Conservation (phyloP, 1,284 basidiomycete genomes). For the Irpex rosettiformis region DNA sequence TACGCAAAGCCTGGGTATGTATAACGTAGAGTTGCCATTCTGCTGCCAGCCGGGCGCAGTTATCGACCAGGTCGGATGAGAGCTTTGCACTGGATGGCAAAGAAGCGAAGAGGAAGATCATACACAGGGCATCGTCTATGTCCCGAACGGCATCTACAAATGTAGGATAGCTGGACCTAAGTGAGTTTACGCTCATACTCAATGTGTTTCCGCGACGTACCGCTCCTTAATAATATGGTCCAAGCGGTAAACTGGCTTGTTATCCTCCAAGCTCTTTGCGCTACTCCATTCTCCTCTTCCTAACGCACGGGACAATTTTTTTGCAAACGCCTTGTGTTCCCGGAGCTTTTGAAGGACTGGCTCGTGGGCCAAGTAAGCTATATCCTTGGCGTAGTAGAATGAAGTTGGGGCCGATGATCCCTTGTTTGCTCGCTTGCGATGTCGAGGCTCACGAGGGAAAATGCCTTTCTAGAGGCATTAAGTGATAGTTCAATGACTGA, state of each 20-base stretch:
- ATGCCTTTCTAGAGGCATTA: slow-evolving; percentile 60
- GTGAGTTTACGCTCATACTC: neutral
- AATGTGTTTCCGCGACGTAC: slow-evolving; percentile 43
- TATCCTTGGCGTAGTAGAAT: slow-evolving; percentile 99
- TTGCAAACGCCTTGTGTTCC: slow-evolving; percentile 98
- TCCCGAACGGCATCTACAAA: slow-evolving; percentile 96
- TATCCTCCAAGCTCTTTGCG: slow-evolving; percentile 93
- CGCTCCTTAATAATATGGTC: slow-evolving; percentile 99
- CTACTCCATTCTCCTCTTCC: slow-evolving; percentile 94
- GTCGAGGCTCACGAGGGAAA: slow-evolving; percentile 93
- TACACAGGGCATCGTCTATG: slow-evolving; percentile 95
- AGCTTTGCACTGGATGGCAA: slow-evolving; percentile 83
- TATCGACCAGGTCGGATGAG: slow-evolving; percentile 82
- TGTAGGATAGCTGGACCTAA: slow-evolving; percentile 79
- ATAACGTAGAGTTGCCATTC: slow-evolving; percentile 98
- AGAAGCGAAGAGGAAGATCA: slow-evolving; percentile 90
- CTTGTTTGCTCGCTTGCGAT: slow-evolving; percentile 95
- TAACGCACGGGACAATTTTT: slow-evolving; percentile 92
- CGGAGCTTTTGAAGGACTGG: slow-evolving; percentile 93
- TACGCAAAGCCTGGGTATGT: slow-evolving; percentile 82
- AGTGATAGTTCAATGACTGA: neutral
- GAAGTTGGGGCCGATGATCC: slow-evolving; percentile 95
- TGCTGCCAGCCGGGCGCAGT: slow-evolving; percentile 85
- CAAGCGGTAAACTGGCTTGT: slow-evolving; percentile 83
- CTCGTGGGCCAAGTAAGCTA: slow-evolving; percentile 96